phyloP scores from a whole-genome alignment of 805 yeast species.

The Kodamaea neixiangensis region DNA sequence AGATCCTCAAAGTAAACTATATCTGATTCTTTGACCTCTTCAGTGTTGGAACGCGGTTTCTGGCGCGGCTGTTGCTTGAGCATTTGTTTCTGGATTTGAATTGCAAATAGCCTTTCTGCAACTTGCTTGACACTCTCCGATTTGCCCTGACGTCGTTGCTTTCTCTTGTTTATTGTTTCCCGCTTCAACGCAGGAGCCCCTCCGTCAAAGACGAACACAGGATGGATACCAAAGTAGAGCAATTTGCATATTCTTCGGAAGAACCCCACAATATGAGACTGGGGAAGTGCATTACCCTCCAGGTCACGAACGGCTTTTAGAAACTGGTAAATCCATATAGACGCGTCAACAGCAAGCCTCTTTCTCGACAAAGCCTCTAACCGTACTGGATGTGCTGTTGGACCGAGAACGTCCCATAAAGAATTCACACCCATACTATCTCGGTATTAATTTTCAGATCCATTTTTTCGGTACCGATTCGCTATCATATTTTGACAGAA shows the following conservation, averaged over 20 bases:
- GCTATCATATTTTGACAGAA: background rate
- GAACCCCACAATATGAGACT: constrained; percentile 93
- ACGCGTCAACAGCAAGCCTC: constrained; percentile 92
- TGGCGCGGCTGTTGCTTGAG: background rate
- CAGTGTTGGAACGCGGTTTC: background rate
- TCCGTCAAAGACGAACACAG: constrained; percentile 94
- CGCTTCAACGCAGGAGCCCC: constrained; percentile 86
- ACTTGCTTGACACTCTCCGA: constrained; percentile 68
- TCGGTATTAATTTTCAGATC: constrained; percentile 1
- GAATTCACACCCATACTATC: constrained; percentile 88
- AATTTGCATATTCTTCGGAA: constrained; percentile 91
- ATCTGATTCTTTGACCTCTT: background rate
- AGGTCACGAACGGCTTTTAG: constrained; percentile 89
- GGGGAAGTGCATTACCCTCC: constrained; percentile 73
- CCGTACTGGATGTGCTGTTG: constrained; percentile 87
- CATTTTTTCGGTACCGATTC: constrained; percentile 4
- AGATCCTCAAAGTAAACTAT: constrained; percentile 28
- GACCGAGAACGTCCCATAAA: constrained; percentile 89
- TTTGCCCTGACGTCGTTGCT: constrained; percentile 72
- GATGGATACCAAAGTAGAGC: constrained; percentile 80
- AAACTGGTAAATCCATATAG: constrained; percentile 98
- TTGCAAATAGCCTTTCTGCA: constrained; percentile 78
- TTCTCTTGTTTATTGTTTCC: constrained; percentile 72
- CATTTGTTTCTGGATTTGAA: constrained; percentile 67
- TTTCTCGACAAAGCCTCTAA: constrained; percentile 81